Conservation (phyloP, 2,329 filamentous ascomycete species). For the Fusarium robinianum region DNA sequence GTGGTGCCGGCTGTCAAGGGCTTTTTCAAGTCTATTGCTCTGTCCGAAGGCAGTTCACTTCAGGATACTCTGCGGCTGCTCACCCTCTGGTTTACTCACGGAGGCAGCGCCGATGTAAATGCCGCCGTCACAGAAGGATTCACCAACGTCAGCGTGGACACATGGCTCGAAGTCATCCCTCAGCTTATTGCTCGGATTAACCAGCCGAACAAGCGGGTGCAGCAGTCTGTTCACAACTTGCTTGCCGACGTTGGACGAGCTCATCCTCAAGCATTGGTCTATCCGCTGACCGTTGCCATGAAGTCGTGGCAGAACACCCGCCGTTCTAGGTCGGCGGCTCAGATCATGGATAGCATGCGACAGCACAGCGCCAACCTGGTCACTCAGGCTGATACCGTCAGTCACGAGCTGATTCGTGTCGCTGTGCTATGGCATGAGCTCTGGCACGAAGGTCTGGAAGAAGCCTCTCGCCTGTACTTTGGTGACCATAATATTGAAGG, state of each 20-base stretch:
- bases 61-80: conserved; percentile 93
- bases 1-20: conserved; percentile 93
- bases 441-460: conserved; percentile 97
- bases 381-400: conserved; percentile 93
- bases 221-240: conserved; percentile 88
- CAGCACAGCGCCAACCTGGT: conserved; percentile 91
- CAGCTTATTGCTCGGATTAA: conserved; percentile 98
- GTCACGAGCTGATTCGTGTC: conserved; percentile 94
- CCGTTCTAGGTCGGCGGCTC: conserved; percentile 82
- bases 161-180: conserved; percentile 97
- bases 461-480: conserved; percentile 95
- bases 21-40: conserved; percentile 95
- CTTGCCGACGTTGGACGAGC: conserved; percentile 90
- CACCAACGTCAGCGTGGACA: conserved; percentile 89
- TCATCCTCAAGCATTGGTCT: conserved; percentile 95
- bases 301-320: conserved; percentile 84
- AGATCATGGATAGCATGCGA: conserved; percentile 98
- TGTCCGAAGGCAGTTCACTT: conserved; percentile 89
- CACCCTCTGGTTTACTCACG: conserved; percentile 95
- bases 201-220: conserved; percentile 86
- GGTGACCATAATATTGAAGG: conserved; percentile 96
- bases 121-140: conserved; percentile 88
- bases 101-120: conserved; percentile 86
- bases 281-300: conserved; percentile 96
- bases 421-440: conserved; percentile 98